phyloP scores from a whole-genome alignment of 2,329 filamentous ascomycete genomes.

The Phaeosphaeriaceae sp. region DNA sequence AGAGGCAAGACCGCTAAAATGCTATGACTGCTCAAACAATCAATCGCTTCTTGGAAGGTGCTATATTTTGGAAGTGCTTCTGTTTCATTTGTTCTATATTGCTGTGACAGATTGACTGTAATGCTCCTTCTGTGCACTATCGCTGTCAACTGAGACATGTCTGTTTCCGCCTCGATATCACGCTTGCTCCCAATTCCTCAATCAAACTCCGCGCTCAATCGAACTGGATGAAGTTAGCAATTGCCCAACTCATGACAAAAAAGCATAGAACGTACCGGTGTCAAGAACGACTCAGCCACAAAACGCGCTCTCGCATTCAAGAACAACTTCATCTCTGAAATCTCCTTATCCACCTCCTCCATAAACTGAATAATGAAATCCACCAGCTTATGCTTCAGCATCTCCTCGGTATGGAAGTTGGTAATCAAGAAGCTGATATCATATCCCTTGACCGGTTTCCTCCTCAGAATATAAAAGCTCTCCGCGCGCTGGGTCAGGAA shows the following conservation, averaged over 20 bases:
- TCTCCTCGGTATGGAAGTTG: slow-evolving; percentile 97
- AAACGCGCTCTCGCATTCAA: slow-evolving; percentile 96
- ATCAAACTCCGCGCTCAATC: slow-evolving; percentile 20
- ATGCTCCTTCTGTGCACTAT: neutral
- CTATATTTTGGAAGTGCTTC: neutral
- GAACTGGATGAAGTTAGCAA: slow-evolving; percentile 22
- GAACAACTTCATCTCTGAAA: slow-evolving; percentile 99
- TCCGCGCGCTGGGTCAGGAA: slow-evolving; percentile 97
- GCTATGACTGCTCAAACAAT: neutral
- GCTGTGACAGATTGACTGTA: neutral
- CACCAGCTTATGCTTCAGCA: slow-evolving; percentile 98
- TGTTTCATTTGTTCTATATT: neutral
- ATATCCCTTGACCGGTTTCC: slow-evolving; percentile 98
- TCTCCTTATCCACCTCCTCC: slow-evolving; percentile 99
- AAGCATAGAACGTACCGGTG: slow-evolving; percentile 69
- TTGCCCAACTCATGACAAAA: neutral
- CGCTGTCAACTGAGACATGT: neutral
- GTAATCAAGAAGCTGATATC: slow-evolving; percentile 99
- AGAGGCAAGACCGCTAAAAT: neutral
- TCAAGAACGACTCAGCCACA: slow-evolving; percentile 97
- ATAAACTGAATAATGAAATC: slow-evolving; percentile 99
- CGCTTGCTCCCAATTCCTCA: neutral
- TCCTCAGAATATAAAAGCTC: slow-evolving; percentile 92
- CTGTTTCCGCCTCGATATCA: neutral
- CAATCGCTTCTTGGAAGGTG: neutral